phyloP scores from a whole-genome alignment of 164 flowering plant species.

The Stephania japonica region DNA sequence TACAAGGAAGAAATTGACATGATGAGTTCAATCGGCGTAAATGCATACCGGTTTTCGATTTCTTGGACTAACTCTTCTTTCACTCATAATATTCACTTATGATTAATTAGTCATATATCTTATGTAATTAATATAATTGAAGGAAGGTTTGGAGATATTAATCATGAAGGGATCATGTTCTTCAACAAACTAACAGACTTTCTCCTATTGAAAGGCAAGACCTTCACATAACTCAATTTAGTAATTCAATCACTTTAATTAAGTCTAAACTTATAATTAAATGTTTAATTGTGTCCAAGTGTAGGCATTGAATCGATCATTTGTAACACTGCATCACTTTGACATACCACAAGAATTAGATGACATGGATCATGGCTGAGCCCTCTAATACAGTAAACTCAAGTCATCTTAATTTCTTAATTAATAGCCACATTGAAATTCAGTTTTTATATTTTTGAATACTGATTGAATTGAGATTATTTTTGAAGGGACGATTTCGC shows the following conservation, averaged over 20 bases:
- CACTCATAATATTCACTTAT: conserved; percentile 23
- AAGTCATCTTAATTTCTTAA: conserved; percentile 43
- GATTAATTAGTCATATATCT: conserved; percentile 15
- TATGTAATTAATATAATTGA: conserved; percentile 12
- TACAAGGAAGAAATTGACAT: conserved; percentile 35
- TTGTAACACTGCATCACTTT: conserved; percentile 39
- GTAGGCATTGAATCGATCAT: conserved; percentile 48
- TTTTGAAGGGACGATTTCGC: conserved; percentile 41
- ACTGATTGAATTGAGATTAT: neutral
- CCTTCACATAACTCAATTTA: too few species aligned
- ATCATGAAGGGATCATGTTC: conserved; percentile 33
- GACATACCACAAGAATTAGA: conserved; percentile 49
- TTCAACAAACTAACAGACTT: conserved; percentile 34
- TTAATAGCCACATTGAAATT: conserved; percentile 33
- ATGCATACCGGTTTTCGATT: conserved; percentile 37
- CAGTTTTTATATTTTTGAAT: neutral
- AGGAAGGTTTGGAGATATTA: conserved; percentile 40
- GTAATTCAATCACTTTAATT: conserved; percentile 42
- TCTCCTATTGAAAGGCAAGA: conserved; percentile 32
- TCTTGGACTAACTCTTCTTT: conserved; percentile 27
- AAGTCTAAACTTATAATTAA: neutral
- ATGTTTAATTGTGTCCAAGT: neutral
- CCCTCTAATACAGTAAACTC: conserved; percentile 40
- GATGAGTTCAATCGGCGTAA: conserved; percentile 33
- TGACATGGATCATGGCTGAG: conserved; percentile 44